Base-by-base conservation (phyloP, 2,329 filamentous ascomycete genomes). In the Byssochlamys sp. region DNA sequence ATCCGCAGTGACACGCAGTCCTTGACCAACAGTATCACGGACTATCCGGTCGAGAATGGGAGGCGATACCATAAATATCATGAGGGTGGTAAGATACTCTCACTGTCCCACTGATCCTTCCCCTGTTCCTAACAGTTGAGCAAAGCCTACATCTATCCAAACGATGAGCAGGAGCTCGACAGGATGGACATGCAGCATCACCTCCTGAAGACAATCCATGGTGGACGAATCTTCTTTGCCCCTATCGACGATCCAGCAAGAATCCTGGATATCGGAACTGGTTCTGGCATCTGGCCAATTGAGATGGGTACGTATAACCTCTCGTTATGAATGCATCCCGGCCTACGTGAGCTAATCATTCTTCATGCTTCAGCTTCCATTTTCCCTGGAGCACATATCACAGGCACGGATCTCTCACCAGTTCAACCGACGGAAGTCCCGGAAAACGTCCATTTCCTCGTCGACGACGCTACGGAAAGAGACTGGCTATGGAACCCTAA, bases 371-470 rank as follows among this genome's bases (percentile, higher is more conserved):
- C 59, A 73, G 72, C 72, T 29, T 52, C 62, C 24, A 27, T 71
- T 53, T 87, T 85, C 59, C 85, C 85, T 11, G 66, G 78, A 3
- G 74, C 85, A 10, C 71, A 79, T 59, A 77, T 89, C 29, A 78
- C 80, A 53, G 86, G 84, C 31, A 86, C 82, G 7, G 86, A 89
- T 64, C 76, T 89, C 4, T 87, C 84, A 0, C 84, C 85, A 1
- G 84, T 88, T 27, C 86, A 89, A 65, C 84, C 85, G 2, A 74
- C 74, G 3, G 77, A 81, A 53, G 85, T 90, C 0, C 87, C 88
- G 0, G 80, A 82, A 19, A 91, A 91, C 61, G 85, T 90, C 12
- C 82, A 84, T 60, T 91, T 91, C 62, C 84, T 84, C 59, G 80
- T 91, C 52, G 87, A 90, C 66, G 87, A 91, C 65, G 78, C 79